These are phyloP conservation scores for Leccinum subgranulosum DNA, from an alignment of 768 basidiomycete genomes.

Conservation along the genomic window DNA sequence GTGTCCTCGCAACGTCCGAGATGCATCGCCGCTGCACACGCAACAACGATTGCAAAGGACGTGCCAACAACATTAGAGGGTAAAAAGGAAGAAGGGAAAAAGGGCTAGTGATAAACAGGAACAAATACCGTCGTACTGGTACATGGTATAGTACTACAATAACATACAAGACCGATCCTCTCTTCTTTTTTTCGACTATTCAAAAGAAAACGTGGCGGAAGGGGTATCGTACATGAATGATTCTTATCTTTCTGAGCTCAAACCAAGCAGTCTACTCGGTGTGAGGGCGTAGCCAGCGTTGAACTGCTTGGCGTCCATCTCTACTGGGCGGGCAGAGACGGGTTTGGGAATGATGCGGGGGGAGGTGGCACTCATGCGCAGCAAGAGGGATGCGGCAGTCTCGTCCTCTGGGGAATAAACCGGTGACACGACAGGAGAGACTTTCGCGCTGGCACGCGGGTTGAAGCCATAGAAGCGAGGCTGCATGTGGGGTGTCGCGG, in stretches of 20 bases:
- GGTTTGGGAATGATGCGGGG: conserved; percentile 1
- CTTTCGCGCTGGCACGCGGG: conserved; percentile 15
- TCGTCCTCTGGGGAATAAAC: conserved; percentile 57
- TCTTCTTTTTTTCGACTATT: neutral
- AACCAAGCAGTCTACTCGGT: conserved; percentile 24
- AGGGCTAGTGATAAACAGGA: conserved; percentile 5
- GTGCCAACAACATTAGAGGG: neutral
- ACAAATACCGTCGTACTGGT: conserved; percentile 1
- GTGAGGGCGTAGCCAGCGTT: conserved; percentile 19
- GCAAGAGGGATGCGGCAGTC: conserved; percentile 60
- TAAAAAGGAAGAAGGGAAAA: neutral
- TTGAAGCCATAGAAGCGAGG: conserved; percentile 23
- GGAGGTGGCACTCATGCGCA: conserved; percentile 51
- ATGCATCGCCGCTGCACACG: neutral
- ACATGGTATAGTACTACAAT: neutral
- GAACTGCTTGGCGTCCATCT: neutral
- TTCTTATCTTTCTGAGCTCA: conserved; percentile 13
- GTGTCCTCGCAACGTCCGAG: conserved; percentile 6
- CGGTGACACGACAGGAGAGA: conserved; percentile 24
- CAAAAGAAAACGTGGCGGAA: neutral
- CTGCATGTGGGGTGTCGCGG: conserved; percentile 12
- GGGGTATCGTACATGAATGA: neutral
- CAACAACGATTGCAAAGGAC: neutral
- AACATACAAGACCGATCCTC: conserved; percentile 1
- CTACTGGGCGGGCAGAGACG: neutral